Evolutionary conservation across 345 rosid genomes (phyloP), one percentile per base, ranked within the genome.

Genomic region (Noccaea caerulescens): DNA sequence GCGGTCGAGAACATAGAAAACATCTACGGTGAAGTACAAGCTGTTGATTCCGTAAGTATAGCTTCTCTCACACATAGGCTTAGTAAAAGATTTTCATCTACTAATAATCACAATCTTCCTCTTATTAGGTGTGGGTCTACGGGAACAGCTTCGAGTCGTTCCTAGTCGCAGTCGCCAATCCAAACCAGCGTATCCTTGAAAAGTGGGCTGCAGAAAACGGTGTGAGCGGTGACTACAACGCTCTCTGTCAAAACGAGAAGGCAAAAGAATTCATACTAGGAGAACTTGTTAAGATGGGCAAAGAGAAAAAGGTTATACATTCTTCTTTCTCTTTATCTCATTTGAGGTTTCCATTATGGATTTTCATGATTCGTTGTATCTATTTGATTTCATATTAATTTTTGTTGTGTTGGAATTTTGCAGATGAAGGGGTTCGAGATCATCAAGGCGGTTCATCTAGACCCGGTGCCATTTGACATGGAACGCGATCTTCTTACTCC

Each of bases 1-100:
- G 97, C 97, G 10, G 95, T 88, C 3, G 97, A 91, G 69, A 88
- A 85, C 84, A 68, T 91, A 76, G 97, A 91, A 82, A 91, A 91
- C 76, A 82, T 91, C 20, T 91, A 79, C 63, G 84, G 80, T 79
- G 82, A 73, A 47, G 84, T 77, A 42, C 77, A 83, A 66, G 86
- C 66, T 71, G 80, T 88, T 77, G 97, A 88, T 72, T 87, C 87
- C 68, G 97, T 88, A 85, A 10, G 82, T 45, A 20, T 6, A 23
- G 27, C 50, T 41, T 72, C 37, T 32, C 34, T 34, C 25, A 27
- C 34, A 14, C 13, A 49, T 25, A 32, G 10, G 4, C 2, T 43
- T 43, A 39, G 36, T 54, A 36, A 30, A 58, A 44, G 55, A 43
- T 60, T 68, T 2, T 25, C 14, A 43, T 58, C 50, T 14, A 52